phyloP scores from a whole-genome alignment of 108 stramenopile genomes.

The Skeletonema costatum region DNA sequence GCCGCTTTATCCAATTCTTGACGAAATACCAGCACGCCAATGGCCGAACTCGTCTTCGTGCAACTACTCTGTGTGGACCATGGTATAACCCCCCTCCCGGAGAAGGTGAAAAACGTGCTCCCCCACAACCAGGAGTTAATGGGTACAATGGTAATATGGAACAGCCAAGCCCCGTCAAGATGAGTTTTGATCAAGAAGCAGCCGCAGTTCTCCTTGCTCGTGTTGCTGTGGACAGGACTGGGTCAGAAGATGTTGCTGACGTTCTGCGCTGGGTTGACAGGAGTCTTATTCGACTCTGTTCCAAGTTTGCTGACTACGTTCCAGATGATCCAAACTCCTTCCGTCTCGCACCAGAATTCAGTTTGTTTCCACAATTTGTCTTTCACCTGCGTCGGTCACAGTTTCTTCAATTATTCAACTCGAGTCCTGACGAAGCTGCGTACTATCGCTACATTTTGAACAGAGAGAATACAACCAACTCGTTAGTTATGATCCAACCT shows the following conservation, averaged over 20 bases:
- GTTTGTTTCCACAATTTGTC: conserved; percentile 98
- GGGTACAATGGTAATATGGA: conserved; percentile 46
- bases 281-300: conserved; percentile 94
- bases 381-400: conserved; percentile 95
- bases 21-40: conserved; percentile 97
- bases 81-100: conserved; percentile 87
- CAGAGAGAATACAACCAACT: conserved; percentile 93
- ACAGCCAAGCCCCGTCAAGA: conserved; percentile 71
- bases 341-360: conserved; percentile 93
- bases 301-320: conserved; percentile 97
- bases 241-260: conserved; percentile 95
- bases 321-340: conserved; percentile 95
- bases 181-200: conserved; percentile 98
- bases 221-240: conserved; percentile 92
- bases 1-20: conserved; percentile 95
- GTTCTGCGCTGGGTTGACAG: conserved; percentile 99
- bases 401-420: conserved; percentile 98
- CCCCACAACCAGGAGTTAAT: conserved; percentile 46
- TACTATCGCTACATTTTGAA: conserved; percentile 94
- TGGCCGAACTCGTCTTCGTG: conserved; percentile 90
- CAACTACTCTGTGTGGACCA: conserved; percentile 94
- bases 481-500: conserved; percentile 99
- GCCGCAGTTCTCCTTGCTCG: conserved; percentile 97
- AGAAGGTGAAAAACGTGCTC: conserved; percentile 36
- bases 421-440: conserved; percentile 96